Evolutionary conservation across 768 basidiomycete species (phyloP), one percentile per base, ranked within the genome.

Genomic region (Xerocomus brunneocitrinus): DNA sequence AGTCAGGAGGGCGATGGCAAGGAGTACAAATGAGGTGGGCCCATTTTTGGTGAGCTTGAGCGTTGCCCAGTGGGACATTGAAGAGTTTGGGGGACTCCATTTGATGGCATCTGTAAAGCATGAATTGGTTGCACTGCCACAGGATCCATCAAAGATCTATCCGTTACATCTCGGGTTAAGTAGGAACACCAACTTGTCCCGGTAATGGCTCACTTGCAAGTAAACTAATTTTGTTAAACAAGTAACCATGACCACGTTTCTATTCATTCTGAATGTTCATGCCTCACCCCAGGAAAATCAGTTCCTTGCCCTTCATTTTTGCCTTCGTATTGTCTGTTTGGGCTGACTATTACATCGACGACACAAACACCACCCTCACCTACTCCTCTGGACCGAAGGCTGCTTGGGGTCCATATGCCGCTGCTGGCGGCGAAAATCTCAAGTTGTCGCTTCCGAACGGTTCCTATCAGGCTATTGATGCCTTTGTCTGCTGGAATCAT

Each of bases 271-370:
- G 30, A 36, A 38, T 46, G 43, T 38, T 35, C 41, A 50, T 60
- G 56, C 12, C 22, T 24, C 35, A 12, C 34, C 28, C 41, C 25
- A 1, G 40, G 34, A 35, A 32, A 38, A 7, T 35, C 10, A 25
- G 22, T 4, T n/a, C 27, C 27, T 19, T 31, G n/a, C 28, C 44
- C 41, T 34, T 47, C n/a, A 38, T 58, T 19, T 46, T 47, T 10
- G 39, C 49, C 27, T 28, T 59, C 6, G 13, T 55, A 19, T 43
- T 49, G 16, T 46, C 53, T 4, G 50, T 27, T 25, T 55, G 35
- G 32, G 63, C 60, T 13, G 58, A 64, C 38, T 64, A 65, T 51
- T 54, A 59, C 47, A 60, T 65, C 27, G 63, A 64, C 41, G 64
- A 64, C 42, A 65, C 64, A 8, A 62, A 62, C 41, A 47, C 46